phyloP scores from a whole-genome alignment of 116 monocot species.

The Trichopus zeylanicus region DNA sequence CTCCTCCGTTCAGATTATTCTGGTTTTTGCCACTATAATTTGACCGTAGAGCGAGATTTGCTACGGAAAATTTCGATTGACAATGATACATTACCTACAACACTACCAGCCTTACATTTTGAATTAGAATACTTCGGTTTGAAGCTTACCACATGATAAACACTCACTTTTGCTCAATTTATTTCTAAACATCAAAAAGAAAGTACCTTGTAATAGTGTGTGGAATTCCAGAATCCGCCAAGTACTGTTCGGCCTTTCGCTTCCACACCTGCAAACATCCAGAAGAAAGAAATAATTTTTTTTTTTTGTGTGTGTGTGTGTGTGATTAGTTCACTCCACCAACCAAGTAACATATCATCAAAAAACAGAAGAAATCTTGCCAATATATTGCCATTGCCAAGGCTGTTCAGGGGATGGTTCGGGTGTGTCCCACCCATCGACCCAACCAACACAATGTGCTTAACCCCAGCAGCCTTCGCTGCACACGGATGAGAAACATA shows the following conservation, averaged over 20 bases:
- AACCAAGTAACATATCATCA: neutral
- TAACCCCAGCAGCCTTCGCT: conserved; percentile 84
- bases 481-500: conserved; percentile 4
- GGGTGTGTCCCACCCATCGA: conserved; percentile 97
- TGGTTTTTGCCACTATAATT: too few relatives aligned
- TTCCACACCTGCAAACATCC: conserved; percentile 72
- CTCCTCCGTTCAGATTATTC: too few relatives aligned
- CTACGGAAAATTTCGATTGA: too few relatives aligned
- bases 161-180: too few relatives aligned
- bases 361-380: conserved; percentile 26
- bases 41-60: too few relatives aligned
- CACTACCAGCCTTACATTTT: too few relatives aligned
- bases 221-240: conserved; percentile 90
- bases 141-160: too few relatives aligned
- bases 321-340: neutral
- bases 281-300: neutral
- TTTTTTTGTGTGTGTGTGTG: too few relatives aligned
- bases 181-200: neutral
- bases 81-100: too few relatives aligned
- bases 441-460: conserved; percentile 95
- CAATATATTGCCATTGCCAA: conserved; percentile 98
- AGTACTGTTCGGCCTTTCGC: conserved; percentile 88
- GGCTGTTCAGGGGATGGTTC: conserved; percentile 79
- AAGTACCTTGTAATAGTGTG: conserved; percentile 88
- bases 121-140: too few relatives aligned